phyloP scores from a whole-genome alignment of 345 rosid species.

The Orychophragmus violaceus region DNA sequence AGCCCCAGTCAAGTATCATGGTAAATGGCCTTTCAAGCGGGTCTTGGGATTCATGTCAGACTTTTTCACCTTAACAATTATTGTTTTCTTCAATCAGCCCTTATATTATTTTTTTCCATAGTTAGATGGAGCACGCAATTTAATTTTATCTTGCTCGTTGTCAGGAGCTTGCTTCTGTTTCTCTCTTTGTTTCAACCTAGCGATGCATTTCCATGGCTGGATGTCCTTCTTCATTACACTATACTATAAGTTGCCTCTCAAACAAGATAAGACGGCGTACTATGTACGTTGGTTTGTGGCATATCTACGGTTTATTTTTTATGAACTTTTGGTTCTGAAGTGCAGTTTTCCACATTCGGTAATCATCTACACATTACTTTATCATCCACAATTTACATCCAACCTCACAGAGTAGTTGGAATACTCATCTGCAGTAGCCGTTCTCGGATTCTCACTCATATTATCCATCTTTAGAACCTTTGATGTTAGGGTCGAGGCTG shows the following conservation, averaged over 20 bases:
- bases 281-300: conserved; percentile 67
- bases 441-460: conserved; percentile 64
- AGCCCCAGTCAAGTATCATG: conserved; percentile 65
- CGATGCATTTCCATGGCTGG: conserved; percentile 78
- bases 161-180: conserved; percentile 71
- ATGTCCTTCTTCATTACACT: conserved; percentile 61
- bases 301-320: conserved; percentile 49
- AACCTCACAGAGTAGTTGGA: conserved; percentile 64
- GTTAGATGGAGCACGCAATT: neutral
- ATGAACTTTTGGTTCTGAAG: conserved; percentile 84
- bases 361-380: conserved; percentile 18
- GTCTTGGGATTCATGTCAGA: conserved; percentile 62
- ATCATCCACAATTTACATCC: too few species aligned
- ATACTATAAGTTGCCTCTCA: conserved; percentile 53
- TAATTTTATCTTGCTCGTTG: neutral
- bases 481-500: conserved; percentile 55
- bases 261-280: conserved; percentile 44
- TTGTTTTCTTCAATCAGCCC: conserved; percentile 1
- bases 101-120: neutral
- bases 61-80: neutral
- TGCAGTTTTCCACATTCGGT: conserved; percentile 71
- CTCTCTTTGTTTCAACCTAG: conserved; percentile 66
- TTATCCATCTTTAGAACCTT: conserved; percentile 54
- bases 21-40: conserved; percentile 82
- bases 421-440: conserved; percentile 70